Evolutionary conservation across 75 land plant genomes (phyloP).

Genomic region (Cryptomeria japonica): DNA sequence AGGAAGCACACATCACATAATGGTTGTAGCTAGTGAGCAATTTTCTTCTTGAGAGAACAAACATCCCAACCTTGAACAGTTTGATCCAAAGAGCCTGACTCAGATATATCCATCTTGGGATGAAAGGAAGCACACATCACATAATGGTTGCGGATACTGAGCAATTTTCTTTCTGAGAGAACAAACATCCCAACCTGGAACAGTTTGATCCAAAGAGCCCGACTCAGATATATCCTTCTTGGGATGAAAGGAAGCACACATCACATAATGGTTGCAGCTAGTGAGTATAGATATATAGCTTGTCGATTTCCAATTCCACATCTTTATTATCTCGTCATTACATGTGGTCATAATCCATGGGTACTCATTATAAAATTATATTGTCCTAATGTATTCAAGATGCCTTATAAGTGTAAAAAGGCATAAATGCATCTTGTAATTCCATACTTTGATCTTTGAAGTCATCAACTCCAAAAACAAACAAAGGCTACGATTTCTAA

Average conservation of each 20-base stretch:
- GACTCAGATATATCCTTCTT: too few species aligned
- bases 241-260: too few species aligned
- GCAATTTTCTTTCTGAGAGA: too few species aligned
- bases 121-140: constrained; percentile 73
- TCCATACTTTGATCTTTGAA: constrained; percentile 81
- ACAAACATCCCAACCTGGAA: too few species aligned
- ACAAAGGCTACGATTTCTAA: constrained; percentile 77
- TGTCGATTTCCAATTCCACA: constrained; percentile 75
- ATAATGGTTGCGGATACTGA: too few species aligned
- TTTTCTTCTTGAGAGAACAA: constrained; percentile 60
- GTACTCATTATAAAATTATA: constrained; percentile 55
- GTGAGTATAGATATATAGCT: constrained; percentile 66
- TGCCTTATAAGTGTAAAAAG: constrained; percentile 72
- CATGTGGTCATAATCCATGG: constrained; percentile 77
- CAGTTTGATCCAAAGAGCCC: too few species aligned
- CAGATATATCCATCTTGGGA: constrained; percentile 55
- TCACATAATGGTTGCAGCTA: too few species aligned
- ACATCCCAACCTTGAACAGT: constrained; percentile 75
- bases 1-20: constrained; percentile 59
- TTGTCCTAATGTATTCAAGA: constrained; percentile 76
- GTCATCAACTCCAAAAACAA: constrained; percentile 86
- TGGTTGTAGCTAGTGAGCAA: constrained; percentile 16
- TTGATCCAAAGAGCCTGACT: constrained; percentile 57
- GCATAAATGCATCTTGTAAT: constrained; percentile 68
- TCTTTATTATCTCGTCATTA: constrained; percentile 73